Evolutionary conservation across 352 stramenopile genomes (phyloP), one percentile per base, ranked within the genome.

Genomic region (Peronosclerospora sorghi): DNA sequence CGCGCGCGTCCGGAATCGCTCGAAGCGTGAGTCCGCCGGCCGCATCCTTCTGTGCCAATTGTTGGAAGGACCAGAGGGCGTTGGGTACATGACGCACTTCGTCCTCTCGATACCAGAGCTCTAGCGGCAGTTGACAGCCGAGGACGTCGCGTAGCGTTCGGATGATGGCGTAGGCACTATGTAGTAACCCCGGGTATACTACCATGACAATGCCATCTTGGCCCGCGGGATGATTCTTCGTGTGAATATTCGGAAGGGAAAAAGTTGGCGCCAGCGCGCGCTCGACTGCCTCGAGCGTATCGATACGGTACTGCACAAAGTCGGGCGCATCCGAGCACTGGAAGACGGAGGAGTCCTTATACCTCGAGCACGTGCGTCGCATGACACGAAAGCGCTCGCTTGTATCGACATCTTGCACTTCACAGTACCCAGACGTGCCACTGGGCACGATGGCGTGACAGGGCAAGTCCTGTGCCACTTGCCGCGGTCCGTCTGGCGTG

Each of bases 181-280:
- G 51, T 1, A 78, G 47, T 24, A 72, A 39, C 17, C 70, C 73
- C 0, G 63, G 68, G 41, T 83, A 76, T 9, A 73, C 54, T 0
- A 78, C 62, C 46, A 83, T 74, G 8, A 72, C 45, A 38, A 83
- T 72, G 1, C 54, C 54, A 36, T 57, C 35, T 2, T 14, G 48
- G 5, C 21, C 18, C 35, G 20, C 14, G 24, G 44, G 28, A n/a
- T 37, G 19, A 10, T 28, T 19, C 8, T 3, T 41, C 3, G 36
- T 2, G 14, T 21, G 19, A 7, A 54, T 18, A 17, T 48, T 51
- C 15, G 48, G 54, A 9, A 55, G 12, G 9, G 8, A 15, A 8
- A 62, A 62, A 24, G 48, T 53, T 12, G 44, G 21, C 1, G 45
- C 14, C 2, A 44, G 23, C 1, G 48, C 45, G 32, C 5, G 17